These are phyloP conservation scores for Ophiostoma sp. DNA, from an alignment of 2,329 filamentous ascomycete genomes.

Conservation along the genomic window DNA sequence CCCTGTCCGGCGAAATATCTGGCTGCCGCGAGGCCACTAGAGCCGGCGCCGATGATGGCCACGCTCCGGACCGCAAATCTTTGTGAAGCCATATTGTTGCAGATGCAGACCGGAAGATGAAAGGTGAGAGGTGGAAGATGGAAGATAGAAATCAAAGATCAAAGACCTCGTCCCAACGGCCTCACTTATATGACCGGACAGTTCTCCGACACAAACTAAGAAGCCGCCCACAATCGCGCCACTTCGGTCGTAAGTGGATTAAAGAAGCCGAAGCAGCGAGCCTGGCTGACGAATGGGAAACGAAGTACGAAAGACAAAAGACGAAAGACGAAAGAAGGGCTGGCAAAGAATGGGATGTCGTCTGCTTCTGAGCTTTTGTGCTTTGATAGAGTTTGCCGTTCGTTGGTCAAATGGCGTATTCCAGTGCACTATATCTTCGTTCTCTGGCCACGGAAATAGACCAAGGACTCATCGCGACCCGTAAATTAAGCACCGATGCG, in stretches of 20 bases:
- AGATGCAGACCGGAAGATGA: neutral
- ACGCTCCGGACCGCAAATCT: conserved; percentile 53
- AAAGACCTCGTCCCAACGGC: neutral
- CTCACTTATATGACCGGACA: conserved; percentile 1
- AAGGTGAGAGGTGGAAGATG: neutral
- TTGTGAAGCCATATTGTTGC: neutral
- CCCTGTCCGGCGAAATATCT: conserved; percentile 72
- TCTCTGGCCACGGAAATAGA: neutral
- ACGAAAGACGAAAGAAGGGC: neutral
- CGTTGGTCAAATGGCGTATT: neutral
- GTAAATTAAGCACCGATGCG: neutral
- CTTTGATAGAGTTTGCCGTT: neutral
- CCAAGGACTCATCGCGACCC: neutral
- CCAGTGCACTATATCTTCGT: neutral
- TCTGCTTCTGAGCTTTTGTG: neutral
- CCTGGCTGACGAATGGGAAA: neutral
- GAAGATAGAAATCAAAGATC: neutral
- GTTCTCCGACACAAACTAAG: conserved; percentile 1
- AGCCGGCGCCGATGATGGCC: conserved; percentile 78
- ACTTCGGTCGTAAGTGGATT: neutral
- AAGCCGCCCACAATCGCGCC: conserved; percentile 1
- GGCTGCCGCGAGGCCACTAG: conserved; percentile 69
- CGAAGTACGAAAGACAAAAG: neutral
- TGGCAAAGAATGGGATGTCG: neutral
- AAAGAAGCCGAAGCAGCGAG: neutral